These are phyloP conservation scores for Picochlorum sp. DNA, from an alignment of 139 green algal genomes.

Conservation along the genomic window DNA sequence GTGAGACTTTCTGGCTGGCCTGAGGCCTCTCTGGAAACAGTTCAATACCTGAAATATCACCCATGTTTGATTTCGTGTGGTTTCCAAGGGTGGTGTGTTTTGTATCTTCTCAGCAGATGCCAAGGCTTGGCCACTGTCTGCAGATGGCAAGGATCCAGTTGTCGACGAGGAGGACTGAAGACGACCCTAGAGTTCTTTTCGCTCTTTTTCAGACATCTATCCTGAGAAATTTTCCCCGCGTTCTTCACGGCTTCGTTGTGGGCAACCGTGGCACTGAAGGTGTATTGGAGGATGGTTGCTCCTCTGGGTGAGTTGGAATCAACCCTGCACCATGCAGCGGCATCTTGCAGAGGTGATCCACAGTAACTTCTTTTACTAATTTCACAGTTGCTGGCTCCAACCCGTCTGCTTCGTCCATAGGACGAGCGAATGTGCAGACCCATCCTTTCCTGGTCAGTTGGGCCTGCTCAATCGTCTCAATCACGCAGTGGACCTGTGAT, in stretches of 20 bases:
- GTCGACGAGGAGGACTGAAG: background rate
- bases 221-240: background rate
- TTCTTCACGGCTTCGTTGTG: conserved; percentile 5
- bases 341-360: background rate
- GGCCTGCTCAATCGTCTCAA: background rate
- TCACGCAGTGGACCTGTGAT: background rate
- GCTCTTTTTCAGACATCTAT: background rate
- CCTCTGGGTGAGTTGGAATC: background rate
- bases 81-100: background rate
- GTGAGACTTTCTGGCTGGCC: background rate
- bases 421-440: background rate
- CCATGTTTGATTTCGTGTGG: background rate
- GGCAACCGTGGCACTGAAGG: background rate
- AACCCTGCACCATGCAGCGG: background rate
- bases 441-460: background rate
- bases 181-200: background rate
- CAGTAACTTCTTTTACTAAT: background rate
- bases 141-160: background rate
- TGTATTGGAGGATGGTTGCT: background rate
- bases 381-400: background rate
- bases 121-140: background rate
- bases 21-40: background rate
- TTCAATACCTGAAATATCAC: background rate
- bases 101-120: background rate
- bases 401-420: background rate